Conservation (phyloP, 2,329 filamentous ascomycete genomes). For the Fusarium buxicola region DNA sequence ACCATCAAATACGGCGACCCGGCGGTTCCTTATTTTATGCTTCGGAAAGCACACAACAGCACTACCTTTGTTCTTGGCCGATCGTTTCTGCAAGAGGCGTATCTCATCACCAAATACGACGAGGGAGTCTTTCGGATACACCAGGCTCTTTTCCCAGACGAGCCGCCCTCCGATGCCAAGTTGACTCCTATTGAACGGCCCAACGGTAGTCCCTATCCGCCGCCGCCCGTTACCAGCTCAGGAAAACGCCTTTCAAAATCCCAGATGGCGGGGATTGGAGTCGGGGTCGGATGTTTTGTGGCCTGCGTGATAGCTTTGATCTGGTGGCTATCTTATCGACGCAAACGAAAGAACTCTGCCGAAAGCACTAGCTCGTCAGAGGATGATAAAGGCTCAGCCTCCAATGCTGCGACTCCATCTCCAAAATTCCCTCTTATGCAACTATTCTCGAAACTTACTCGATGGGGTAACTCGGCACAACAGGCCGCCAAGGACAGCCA, state of each 20-base stretch:
- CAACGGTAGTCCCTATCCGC: conserved; percentile 60
- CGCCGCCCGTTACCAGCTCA: conserved; percentile 36
- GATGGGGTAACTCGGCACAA: conserved; percentile 50
- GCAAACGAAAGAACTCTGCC: conserved; percentile 47
- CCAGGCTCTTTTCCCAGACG: conserved; percentile 64
- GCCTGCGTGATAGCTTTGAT: conserved; percentile 45
- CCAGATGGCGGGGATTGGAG: conserved; percentile 60
- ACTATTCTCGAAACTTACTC: conserved; percentile 57
- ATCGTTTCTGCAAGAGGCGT: conserved; percentile 77
- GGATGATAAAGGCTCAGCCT: conserved; percentile 54
- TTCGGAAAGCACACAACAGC: conserved; percentile 66
- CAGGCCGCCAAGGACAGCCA: conserved; percentile 36
- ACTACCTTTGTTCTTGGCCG: conserved; percentile 72
- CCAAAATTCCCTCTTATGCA: conserved; percentile 42
- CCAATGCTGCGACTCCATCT: conserved; percentile 46
- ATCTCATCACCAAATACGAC: conserved; percentile 68
- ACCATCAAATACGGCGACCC: conserved; percentile 58
- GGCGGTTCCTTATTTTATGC: conserved; percentile 72
- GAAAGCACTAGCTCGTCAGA: conserved; percentile 34
- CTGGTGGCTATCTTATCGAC: conserved; percentile 51
- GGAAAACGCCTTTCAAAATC: conserved; percentile 52
- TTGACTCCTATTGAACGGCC: conserved; percentile 58
- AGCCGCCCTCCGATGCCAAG: conserved; percentile 54
- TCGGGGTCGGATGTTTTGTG: conserved; percentile 54
- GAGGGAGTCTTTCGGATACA: conserved; percentile 64